These are phyloP conservation scores for Carex scoparia DNA, from an alignment of 176 grass and related monocot species.

Conservation along the genomic window DNA sequence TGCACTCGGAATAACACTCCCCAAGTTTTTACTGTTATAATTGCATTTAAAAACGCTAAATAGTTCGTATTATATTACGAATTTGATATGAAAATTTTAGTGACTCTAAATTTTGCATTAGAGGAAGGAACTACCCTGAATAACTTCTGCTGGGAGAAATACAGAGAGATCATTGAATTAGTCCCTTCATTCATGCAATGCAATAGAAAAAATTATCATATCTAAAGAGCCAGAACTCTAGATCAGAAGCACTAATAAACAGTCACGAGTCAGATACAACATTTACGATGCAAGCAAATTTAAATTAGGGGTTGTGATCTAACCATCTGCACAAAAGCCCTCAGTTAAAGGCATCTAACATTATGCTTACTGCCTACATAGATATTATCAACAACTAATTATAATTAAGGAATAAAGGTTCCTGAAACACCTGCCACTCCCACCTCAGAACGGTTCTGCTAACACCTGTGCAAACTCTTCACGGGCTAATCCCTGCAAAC, in stretches of 20 bases:
- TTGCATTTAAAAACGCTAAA: too few species aligned
- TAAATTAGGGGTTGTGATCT: background rate
- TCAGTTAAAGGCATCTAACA: background rate
- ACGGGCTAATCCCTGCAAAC: background rate
- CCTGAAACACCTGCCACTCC: background rate
- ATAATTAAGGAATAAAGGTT: background rate
- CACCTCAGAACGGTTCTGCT: background rate
- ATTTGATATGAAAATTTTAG: too few species aligned
- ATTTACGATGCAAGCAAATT: background rate
- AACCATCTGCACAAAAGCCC: background rate
- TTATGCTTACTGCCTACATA: background rate
- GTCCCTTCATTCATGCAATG: background rate
- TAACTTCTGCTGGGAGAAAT: background rate
- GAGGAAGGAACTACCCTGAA: background rate
- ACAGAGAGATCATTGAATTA: background rate
- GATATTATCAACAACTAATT: background rate
- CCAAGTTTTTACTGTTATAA: too few species aligned
- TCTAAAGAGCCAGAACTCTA: background rate
- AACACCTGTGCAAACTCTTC: constrained; percentile 11
- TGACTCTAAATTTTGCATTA: too few species aligned
- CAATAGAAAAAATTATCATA: background rate
- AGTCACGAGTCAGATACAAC: background rate
- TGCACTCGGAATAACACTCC: too few species aligned
- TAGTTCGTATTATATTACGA: too few species aligned
- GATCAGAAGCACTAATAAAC: background rate